Conservation (phyloP, 108 stramenopile genomes). For the Cyclotella cryptica region DNA sequence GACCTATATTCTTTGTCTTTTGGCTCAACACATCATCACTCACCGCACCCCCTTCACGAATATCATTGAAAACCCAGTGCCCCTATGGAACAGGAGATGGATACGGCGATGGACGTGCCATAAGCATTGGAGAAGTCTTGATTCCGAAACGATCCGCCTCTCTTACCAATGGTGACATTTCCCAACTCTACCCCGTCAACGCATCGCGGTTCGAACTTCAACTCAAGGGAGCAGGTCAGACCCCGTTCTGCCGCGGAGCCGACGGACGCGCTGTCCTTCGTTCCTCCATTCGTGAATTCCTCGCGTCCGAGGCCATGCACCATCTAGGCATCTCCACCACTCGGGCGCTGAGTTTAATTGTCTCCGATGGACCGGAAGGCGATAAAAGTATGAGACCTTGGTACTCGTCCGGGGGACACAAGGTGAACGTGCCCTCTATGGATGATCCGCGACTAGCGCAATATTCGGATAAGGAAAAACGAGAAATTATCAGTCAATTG, state of each 20-base stretch:
- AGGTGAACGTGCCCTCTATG: conserved; percentile 49
- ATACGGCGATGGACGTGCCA: conserved; percentile 82
- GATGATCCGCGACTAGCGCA: conserved; percentile 81
- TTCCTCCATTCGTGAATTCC: conserved; percentile 93
- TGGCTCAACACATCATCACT: background rate
- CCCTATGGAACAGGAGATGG: conserved; percentile 7
- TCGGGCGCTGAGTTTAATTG: conserved; percentile 81
- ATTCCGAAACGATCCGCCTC: background rate
- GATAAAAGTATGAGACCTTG: conserved; percentile 73
- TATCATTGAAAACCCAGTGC: background rate
- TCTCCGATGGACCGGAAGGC: conserved; percentile 49
- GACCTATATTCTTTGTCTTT: no score
- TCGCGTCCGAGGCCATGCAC: conserved; percentile 96
- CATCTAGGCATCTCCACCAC: conserved; percentile 90
- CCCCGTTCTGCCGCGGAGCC: conserved; percentile 95
- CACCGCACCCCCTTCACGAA: background rate
- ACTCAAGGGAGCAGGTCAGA: conserved; percentile 95
- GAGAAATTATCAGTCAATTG: conserved; percentile 70
- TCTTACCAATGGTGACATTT: background rate
- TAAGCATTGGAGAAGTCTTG: conserved; percentile 75
- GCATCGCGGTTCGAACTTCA: conserved; percentile 87
- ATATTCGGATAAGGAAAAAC: conserved; percentile 58
- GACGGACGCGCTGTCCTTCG: conserved; percentile 96
- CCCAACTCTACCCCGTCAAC: background rate
- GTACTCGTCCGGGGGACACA: conserved; percentile 60